A percentile compares a stretch with the other conserved stretches of the same genome.
Evolutionary conservation across 2,329 filamentous ascomycete genomes (phyloP).

Genomic region (Samsoniella hepiali): DNA sequence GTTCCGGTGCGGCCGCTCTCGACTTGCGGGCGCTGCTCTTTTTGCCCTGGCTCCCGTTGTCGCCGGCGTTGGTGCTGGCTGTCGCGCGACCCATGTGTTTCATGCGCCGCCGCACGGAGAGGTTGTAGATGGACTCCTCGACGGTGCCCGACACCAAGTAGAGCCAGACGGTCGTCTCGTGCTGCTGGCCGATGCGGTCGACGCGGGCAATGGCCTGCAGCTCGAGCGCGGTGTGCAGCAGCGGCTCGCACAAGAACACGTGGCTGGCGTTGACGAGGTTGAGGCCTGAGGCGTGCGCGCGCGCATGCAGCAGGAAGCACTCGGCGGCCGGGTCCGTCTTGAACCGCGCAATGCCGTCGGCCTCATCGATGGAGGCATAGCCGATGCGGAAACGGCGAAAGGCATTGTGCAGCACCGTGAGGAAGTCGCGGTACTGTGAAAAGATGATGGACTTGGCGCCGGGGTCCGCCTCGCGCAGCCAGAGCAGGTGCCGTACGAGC

Average conservation of each 20-base stretch:
- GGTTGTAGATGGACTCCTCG: slow-evolving; percentile 85
- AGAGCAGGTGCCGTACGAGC: slow-evolving; percentile 74
- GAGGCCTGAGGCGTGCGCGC: slow-evolving; percentile 81
- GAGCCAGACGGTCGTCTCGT: slow-evolving; percentile 90
- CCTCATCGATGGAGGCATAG: slow-evolving; percentile 65
- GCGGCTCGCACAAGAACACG: slow-evolving; percentile 89
- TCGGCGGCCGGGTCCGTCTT: slow-evolving; percentile 70
- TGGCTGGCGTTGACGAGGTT: slow-evolving; percentile 92
- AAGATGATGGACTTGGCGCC: slow-evolving; percentile 93
- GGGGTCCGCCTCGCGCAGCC: slow-evolving; percentile 79
- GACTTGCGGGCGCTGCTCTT: slow-evolving; percentile 29
- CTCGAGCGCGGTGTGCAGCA: slow-evolving; percentile 91
- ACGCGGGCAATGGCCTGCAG: slow-evolving; percentile 93
- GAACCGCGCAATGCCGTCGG: slow-evolving; percentile 70
- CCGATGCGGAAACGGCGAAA: slow-evolving; percentile 71
- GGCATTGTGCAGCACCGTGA: slow-evolving; percentile 68
- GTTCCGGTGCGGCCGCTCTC: slow-evolving; percentile 41
- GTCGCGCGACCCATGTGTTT: slow-evolving; percentile 63
- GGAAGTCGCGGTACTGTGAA: slow-evolving; percentile 79
- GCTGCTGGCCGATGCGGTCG: slow-evolving; percentile 86
- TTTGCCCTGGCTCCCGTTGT: slow-evolving; percentile 26
- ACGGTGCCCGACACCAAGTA: slow-evolving; percentile 90
- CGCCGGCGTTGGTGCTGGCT: neutral
- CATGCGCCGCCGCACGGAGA: slow-evolving; percentile 75
- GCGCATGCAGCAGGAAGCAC: slow-evolving; percentile 85